phyloP scores from a whole-genome alignment of 805 yeast genomes.

The Suhomyces xylopsoci region DNA sequence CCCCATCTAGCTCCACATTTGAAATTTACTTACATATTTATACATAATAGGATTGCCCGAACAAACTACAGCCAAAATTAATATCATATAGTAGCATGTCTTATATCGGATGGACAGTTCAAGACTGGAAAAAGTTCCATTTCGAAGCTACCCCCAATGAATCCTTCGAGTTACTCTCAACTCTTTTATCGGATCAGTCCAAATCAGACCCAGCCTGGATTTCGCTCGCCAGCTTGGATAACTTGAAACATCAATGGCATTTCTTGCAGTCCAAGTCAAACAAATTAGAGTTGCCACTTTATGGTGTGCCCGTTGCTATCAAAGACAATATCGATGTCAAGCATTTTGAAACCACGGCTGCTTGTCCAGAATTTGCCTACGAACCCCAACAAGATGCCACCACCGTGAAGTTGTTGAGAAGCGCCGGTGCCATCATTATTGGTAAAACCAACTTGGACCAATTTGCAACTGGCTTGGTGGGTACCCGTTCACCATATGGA shows the following conservation, averaged over 20 bases:
- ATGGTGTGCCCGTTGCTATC: conserved; percentile 93
- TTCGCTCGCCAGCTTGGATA: conserved; percentile 62
- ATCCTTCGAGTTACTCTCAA: conserved; percentile 50
- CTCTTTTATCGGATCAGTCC: conserved; percentile 47
- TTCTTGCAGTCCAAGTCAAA: conserved; percentile 61
- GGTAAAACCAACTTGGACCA: conserved; percentile 97
- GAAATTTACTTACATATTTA: background rate
- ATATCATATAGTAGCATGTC: conserved; percentile 12
- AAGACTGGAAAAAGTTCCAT: conserved; percentile 77
- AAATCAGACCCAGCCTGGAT: conserved; percentile 88
- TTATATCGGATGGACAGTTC: conserved; percentile 71
- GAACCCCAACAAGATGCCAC: conserved; percentile 70
- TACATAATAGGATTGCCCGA: background rate
- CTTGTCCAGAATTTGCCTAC: conserved; percentile 83
- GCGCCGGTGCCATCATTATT: conserved; percentile 88
- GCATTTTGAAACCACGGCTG: conserved; percentile 86
- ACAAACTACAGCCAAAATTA: background rate
- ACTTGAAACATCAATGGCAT: conserved; percentile 72
- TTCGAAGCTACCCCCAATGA: conserved; percentile 54
- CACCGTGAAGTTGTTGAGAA: conserved; percentile 66
- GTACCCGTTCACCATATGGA: conserved; percentile 94
- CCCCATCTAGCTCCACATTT: background rate
- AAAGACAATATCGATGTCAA: conserved; percentile 92
- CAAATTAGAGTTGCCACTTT: conserved; percentile 60
- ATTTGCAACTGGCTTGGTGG: conserved; percentile 96